Evolutionary conservation across 495 filamentous ascomycete genomes (phyloP), one percentile per base, ranked within the genome.

Genomic region (Tirmania nivea): DNA sequence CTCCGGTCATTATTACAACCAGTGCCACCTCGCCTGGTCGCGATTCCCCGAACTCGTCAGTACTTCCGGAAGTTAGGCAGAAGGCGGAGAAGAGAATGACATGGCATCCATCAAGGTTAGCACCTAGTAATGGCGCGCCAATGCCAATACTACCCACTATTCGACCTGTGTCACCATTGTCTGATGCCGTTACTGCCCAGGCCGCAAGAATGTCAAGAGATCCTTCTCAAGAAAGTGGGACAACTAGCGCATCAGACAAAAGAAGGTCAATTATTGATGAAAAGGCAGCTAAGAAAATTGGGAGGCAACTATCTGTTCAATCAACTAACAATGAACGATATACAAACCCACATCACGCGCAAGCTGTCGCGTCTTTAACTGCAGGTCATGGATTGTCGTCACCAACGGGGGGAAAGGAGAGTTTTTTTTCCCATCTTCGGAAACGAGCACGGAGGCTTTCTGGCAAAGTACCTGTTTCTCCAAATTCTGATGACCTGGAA

Each of bases 111-210:
- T 61, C 57, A 21, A 64, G 63, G 48, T 52, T 59, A 56, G 20
- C 57, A 51, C 55, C 65, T 20, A 55, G 55, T 34, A 34, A 34
- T 25, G 58, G 64, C 11, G 89, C 90, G 42, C 92, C 92, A 6
- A 99, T 99, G 80, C 90, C 86, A 17, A 99, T 99, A 56, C 71
- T 99, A 39, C 92, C 92, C 17, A 94, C 92, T 8, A 96, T 99
- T 51, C 79, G 83, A 49, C 92, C 92, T 17, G 86, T 96, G 19
- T 95, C 90, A 8, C 90, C 90, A 19, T 66, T 99, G 42, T 93
- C 87, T 5, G 85, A 93, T 65, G 78, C 84, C 16, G 86, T 94
- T 19, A 94, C 84, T 34, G 92, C 89, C 1, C 88, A 95, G 68
- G 88, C 84, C 20, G 62, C 62, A n/a, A 62, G 50, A 50, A 52